Base-by-base conservation (phyloP, 768 basidiomycete species). In the Xerocomus potaroensis region DNA sequence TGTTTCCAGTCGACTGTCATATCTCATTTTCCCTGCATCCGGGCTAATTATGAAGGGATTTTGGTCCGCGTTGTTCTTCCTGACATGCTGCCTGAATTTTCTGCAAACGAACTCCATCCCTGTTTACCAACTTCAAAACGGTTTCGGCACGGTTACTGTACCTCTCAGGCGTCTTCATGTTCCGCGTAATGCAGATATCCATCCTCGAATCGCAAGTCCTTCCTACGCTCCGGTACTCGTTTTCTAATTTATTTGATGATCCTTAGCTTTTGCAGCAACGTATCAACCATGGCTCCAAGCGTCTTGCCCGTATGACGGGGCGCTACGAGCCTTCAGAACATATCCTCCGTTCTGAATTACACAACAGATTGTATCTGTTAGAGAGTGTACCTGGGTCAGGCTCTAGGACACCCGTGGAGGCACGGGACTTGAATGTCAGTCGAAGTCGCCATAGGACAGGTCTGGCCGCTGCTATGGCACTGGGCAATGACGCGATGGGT, bases 241-340 rank as follows among this genome's bases (percentile, higher is more conserved):
- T 8, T 9, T 27, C 9, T 30, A 16, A 37, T 43, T 35, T 14
- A 16, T 12, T 12, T 36, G 16, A 31, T 23, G 43, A 27, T 48
- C 16, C 35, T 16, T 29, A 90, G 87, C 63, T 75, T 36, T 65
- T 82, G 27, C 85, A 88, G 63, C 87, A 84, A 64, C 74, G 81
- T 56, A 76, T 84, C 51, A 89, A 87, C 64, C 81, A 79, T 41
- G 72, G 75, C 43, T 67, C 77, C 44, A 74, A 72, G 47, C 83
- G 87, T 43, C 73, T 81, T 41, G 84, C 86, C 8, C 80, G 75
- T 40, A 84, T 89, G 80, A 78, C 78, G 4, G 79, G 83, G 12
- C 77, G 75, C 31, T 66, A 67, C 18, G 72, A 60, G 8, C 83
- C 82, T 6, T 70, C 76, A 18, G 68, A 68, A 12, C 68, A 69